A percentile compares a stretch with the other conserved stretches of the same genome.
phyloP scores from a whole-genome alignment of 2,329 filamentous ascomycete genomes.

The Cadophora sp. region DNA sequence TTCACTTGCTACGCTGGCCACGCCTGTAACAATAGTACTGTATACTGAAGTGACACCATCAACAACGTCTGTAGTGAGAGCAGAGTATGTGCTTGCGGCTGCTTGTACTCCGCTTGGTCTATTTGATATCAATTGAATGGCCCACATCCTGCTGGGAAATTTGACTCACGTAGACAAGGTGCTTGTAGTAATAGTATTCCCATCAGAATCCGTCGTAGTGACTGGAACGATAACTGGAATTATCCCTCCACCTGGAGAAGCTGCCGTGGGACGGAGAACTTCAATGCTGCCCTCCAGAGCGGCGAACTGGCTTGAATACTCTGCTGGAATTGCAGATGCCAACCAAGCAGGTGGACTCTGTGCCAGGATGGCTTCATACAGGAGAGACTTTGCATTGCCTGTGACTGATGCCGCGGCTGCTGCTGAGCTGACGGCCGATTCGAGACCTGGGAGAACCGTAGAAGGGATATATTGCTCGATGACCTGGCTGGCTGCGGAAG shows the following conservation, averaged over 20 bases:
- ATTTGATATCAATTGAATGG: neutral
- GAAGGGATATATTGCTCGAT: slow-evolving; percentile 44
- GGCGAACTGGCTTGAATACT: slow-evolving; percentile 38
- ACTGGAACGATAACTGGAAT: slow-evolving; percentile 29
- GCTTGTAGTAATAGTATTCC: slow-evolving; percentile 33
- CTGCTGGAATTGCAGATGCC: slow-evolving; percentile 40
- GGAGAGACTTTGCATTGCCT: slow-evolving; percentile 40
- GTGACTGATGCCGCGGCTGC: slow-evolving; percentile 42
- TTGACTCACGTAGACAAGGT: slow-evolving; percentile 7
- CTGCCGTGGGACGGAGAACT: slow-evolving; percentile 30
- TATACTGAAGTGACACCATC: slow-evolving; percentile 28
- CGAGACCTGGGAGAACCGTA: slow-evolving; percentile 35
- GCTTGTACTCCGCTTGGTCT: slow-evolving; percentile 14
- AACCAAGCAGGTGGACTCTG: slow-evolving; percentile 41
- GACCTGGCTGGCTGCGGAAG: slow-evolving; percentile 38
- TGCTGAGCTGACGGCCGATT: slow-evolving; percentile 39
- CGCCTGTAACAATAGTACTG: slow-evolving; percentile 19
- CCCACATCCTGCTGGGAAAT: too few species aligned
- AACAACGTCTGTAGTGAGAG: slow-evolving; percentile 29
- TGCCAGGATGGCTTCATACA: slow-evolving; percentile 37
- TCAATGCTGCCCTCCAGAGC: slow-evolving; percentile 38
- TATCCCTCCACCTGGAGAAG: slow-evolving; percentile 19
- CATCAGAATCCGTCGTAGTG: slow-evolving; percentile 13
- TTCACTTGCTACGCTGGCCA: neutral
- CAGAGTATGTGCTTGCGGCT: slow-evolving; percentile 22